Conservation (phyloP, 305 asterid genomes). For the Rubia peregrina region DNA sequence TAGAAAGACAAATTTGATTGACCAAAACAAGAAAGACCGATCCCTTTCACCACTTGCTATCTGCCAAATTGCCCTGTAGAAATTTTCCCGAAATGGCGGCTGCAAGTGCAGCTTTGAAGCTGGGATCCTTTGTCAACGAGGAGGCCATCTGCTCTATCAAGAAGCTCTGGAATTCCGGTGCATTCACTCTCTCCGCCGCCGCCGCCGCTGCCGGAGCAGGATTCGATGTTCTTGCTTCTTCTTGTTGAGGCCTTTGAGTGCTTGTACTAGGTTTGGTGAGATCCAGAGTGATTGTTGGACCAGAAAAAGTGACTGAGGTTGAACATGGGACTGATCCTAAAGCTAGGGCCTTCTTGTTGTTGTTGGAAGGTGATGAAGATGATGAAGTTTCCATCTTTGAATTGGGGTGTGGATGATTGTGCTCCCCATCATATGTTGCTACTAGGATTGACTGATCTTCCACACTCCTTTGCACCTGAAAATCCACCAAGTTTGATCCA, state of each 20-base stretch:
- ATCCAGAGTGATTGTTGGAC: slow-evolving; percentile 49
- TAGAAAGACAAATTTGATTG: slow-evolving; percentile 1
- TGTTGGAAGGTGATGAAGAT: slow-evolving; percentile 17
- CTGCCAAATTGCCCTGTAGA: slow-evolving; percentile 32
- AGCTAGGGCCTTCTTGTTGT: slow-evolving; percentile 14
- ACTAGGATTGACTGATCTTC: slow-evolving; percentile 73
- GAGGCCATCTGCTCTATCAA: slow-evolving; percentile 93
- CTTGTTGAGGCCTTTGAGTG: slow-evolving; percentile 12
- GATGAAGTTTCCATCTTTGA: slow-evolving; percentile 38
- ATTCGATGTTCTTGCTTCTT: slow-evolving; percentile 20
- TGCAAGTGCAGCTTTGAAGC: slow-evolving; percentile 79
- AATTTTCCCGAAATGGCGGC: slow-evolving; percentile 91
- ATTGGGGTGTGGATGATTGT: slow-evolving; percentile 60
- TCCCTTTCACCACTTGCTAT: not conserved
- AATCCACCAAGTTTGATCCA: not conserved
- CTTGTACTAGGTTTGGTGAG: slow-evolving; percentile 32
- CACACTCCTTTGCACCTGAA: slow-evolving; percentile 85
- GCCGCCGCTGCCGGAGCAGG: not conserved
- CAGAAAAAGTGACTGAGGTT: slow-evolving; percentile 26
- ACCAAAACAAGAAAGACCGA: not conserved
- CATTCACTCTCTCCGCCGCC: slow-evolving; percentile 18
- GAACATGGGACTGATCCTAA: slow-evolving; percentile 29
- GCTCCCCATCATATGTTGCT: slow-evolving; percentile 92
- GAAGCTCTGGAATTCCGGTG: slow-evolving; percentile 44
- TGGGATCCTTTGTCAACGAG: slow-evolving; percentile 79